Evolutionary conservation across 2,329 filamentous ascomycete species (phyloP).

Genomic region (Domatiomyces globalis): DNA sequence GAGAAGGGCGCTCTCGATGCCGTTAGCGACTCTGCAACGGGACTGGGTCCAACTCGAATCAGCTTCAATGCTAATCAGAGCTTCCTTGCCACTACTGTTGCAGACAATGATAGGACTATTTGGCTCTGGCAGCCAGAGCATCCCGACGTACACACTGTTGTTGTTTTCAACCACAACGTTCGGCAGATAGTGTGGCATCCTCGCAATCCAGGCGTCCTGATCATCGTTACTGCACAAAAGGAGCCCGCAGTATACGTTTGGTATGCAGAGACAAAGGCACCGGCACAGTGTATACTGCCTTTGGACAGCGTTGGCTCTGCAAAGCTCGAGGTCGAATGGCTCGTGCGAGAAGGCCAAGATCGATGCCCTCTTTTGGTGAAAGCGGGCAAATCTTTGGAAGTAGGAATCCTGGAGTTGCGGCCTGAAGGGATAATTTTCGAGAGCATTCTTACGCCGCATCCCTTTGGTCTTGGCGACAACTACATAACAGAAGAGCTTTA

Average conservation of each 20-base stretch:
- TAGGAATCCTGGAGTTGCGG: constrained; percentile 2
- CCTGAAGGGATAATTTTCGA: constrained; percentile 6
- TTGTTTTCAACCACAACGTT: constrained; percentile 10
- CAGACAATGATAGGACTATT: constrained; percentile 5
- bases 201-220: constrained; percentile 6
- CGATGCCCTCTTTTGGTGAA: constrained; percentile 8
- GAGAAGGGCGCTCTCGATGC: constrained; percentile 9
- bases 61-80: constrained; percentile 8
- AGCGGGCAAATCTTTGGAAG: constrained; percentile 4
- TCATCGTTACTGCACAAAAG: constrained; percentile 10
- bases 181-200: constrained; percentile 12
- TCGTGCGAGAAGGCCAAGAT: background rate
- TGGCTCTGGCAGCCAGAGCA: constrained; percentile 10
- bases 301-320: constrained; percentile 3
- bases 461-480: background rate
- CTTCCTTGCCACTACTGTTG: constrained; percentile 9
- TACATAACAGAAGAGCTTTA: background rate
- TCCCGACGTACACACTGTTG: constrained; percentile 1
- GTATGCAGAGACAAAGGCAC: constrained; percentile 5
- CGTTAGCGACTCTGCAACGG: background rate
- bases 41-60: constrained; percentile 4
- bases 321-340: constrained; percentile 8
- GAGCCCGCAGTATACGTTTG: constrained; percentile 9
- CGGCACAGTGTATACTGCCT: constrained; percentile 3
- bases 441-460: constrained; percentile 2